A percentile compares a stretch with the other conserved stretches of the same genome.
phyloP scores from a whole-genome alignment of 768 basidiomycete genomes.

The Amanita inopinata region DNA sequence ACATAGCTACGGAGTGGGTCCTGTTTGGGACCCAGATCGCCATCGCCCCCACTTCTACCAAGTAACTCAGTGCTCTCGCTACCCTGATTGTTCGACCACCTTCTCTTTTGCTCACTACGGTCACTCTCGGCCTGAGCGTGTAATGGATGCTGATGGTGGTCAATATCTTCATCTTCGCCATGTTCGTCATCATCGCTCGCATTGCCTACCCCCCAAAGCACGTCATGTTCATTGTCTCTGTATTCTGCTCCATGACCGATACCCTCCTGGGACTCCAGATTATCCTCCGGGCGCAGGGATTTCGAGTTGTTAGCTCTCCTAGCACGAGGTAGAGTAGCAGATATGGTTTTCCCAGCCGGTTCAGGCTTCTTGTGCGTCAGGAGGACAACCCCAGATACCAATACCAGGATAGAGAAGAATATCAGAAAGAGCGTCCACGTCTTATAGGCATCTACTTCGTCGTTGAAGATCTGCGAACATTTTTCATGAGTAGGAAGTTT shows the following conservation, averaged over 20 bases:
- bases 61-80: conserved; percentile 39
- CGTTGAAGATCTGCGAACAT: conserved; percentile 54
- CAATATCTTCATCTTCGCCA: conserved; percentile 33
- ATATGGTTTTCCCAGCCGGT: conserved; percentile 25
- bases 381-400: conserved; percentile 88
- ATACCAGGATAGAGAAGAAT: conserved; percentile 75
- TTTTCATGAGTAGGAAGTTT: background rate
- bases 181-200: conserved; percentile 56
- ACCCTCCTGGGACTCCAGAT: conserved; percentile 16
- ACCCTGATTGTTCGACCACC: conserved; percentile 14
- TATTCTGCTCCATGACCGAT: conserved; percentile 29
- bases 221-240: conserved; percentile 30
- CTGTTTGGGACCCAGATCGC: background rate
- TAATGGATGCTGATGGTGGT: conserved; percentile 33
- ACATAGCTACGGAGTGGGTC: background rate
- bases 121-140: conserved; percentile 9
- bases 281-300: background rate
- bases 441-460: conserved; percentile 78
- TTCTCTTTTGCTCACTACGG: conserved; percentile 9
- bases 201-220: conserved; percentile 67
- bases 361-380: conserved; percentile 90
- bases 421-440: conserved; percentile 86
- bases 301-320: conserved; percentile 14
- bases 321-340: conserved; percentile 22
- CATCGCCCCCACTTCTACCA: conserved; percentile 22